Percentiles rank a stretch among this genome's conserved stretches.
Conservation (phyloP, 164 flowering plant genomes). For the Tetrastigma voinierianum region DNA sequence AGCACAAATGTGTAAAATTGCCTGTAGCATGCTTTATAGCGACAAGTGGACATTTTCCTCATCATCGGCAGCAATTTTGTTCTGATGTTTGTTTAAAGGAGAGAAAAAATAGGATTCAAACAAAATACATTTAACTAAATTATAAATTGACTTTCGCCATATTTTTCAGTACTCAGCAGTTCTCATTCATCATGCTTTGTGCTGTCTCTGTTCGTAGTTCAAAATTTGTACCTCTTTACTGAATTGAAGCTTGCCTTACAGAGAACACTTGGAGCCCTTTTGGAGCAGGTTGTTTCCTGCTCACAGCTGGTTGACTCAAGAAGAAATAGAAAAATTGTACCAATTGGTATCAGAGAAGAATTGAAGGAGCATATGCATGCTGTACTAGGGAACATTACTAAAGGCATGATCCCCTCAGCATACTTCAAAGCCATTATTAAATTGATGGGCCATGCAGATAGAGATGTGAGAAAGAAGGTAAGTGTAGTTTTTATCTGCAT, state of each 20-base stretch:
- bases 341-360: slow-evolving; percentile 40
- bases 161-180: too few relatives aligned
- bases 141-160: too few relatives aligned
- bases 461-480: slow-evolving; percentile 68
- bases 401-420: slow-evolving; percentile 56
- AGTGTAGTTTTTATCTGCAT: neutral
- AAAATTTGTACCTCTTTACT: neutral
- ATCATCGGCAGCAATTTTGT: too few relatives aligned
- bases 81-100: too few relatives aligned
- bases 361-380: slow-evolving; percentile 43
- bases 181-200: too few relatives aligned
- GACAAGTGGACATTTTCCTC: too few relatives aligned
- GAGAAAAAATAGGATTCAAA: too few relatives aligned
- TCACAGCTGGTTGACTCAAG: slow-evolving; percentile 37
- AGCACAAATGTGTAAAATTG: too few relatives aligned
- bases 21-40: too few relatives aligned
- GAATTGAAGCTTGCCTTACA: slow-evolving; percentile 26
- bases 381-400: slow-evolving; percentile 46
- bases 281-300: slow-evolving; percentile 61
- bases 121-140: too few relatives aligned
- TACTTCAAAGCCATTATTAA: slow-evolving; percentile 50
- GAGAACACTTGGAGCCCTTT: slow-evolving; percentile 55
- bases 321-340: slow-evolving; percentile 34
- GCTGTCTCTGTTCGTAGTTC: too few relatives aligned
- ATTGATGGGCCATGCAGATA: slow-evolving; percentile 49